Conservation (phyloP, 176 grass and related monocot genomes). For the Leersia perrieri region DNA sequence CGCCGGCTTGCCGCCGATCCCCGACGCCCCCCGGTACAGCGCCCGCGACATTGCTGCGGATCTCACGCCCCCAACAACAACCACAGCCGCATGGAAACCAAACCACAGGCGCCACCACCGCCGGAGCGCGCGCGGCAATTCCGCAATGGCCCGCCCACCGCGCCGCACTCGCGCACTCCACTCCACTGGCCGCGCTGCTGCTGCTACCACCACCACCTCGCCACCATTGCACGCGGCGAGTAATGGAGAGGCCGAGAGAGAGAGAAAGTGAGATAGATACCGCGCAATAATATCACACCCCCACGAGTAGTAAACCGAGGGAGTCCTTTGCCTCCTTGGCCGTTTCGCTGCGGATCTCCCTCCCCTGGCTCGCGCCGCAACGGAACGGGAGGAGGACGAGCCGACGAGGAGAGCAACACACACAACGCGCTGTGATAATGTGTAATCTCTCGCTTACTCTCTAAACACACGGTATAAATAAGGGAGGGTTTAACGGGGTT, state of each 20-base stretch:
- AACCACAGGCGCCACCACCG: no score
- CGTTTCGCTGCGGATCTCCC: slow-evolving; percentile 28
- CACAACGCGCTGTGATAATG: not conserved
- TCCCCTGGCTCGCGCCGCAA: not conserved
- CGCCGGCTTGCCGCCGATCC: slow-evolving; percentile 43
- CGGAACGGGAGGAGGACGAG: slow-evolving; percentile 28
- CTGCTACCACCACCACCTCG: slow-evolving; percentile 20
- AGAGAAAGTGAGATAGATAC: not conserved
- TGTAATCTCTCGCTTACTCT: not conserved
- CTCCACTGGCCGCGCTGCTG: not conserved
- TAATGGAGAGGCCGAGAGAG: not conserved
- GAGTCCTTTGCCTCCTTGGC: not conserved
- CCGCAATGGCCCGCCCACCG: not conserved
- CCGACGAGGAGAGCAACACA: not conserved
- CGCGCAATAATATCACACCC: slow-evolving; percentile 7
- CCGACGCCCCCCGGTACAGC: slow-evolving; percentile 77
- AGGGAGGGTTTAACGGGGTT: not conserved
- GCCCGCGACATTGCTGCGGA: slow-evolving; percentile 75
- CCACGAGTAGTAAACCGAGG: slow-evolving; percentile 3
- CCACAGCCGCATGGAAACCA: slow-evolving; percentile 20
- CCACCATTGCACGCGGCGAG: slow-evolving; percentile 24
- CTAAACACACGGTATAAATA: slow-evolving; percentile 24
- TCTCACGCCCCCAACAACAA: slow-evolving; percentile 31
- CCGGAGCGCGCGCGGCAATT: slow-evolving; percentile 12
- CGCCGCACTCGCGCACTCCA: not conserved